Evolutionary conservation across 768 basidiomycete species (phyloP), one percentile per base, ranked within the genome.

Genomic region (Gelatoporia subvermispora): DNA sequence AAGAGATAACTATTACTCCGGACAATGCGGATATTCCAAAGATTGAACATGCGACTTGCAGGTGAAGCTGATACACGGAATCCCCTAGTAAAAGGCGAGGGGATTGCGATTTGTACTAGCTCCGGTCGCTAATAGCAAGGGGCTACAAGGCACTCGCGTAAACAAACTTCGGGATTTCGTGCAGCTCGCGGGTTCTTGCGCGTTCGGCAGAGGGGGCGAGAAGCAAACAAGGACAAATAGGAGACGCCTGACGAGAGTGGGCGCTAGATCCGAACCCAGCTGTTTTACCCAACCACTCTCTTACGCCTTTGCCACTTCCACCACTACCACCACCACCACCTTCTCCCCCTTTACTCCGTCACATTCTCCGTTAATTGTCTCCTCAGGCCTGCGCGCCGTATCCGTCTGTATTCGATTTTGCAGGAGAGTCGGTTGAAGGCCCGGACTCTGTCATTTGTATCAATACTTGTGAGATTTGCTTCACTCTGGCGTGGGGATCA

Each of bases 381-480:
- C 36, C 47, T 47, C 45, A 28, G 48, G 51, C 45, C 48, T 47
- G 52, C 56, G 58, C 46, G 54, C 47, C 48, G 49, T 52, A 40
- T 51, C 38, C 43, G 34, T 49, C 45, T 52, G 52, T 52, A 50
- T 49, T 50, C 48, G 35, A 50, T 41, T 49, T 43, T 47, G 52
- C 49, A 47, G 47, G 38, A 40, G 51, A 48, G 50, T 53, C 44
- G 25, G 57, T 58, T 52, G 50, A 51, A 44, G 28, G 41, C 48
- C 51, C 17, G 43, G 34, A 34, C 21, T 54, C 50, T 52, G 49
- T 50, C 55, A 50, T 53, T 57, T 63, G 62, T 65, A 65, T 56
- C 59, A 51, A 49, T 60, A 60, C 58, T 55, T 61, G 62, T 65
- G 61, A 63, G 62, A 60, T 54, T 50, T 53, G 48, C 51, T 51